Base-by-base conservation (phyloP, 148 eudicot species). In the Nyssa sinensis region DNA sequence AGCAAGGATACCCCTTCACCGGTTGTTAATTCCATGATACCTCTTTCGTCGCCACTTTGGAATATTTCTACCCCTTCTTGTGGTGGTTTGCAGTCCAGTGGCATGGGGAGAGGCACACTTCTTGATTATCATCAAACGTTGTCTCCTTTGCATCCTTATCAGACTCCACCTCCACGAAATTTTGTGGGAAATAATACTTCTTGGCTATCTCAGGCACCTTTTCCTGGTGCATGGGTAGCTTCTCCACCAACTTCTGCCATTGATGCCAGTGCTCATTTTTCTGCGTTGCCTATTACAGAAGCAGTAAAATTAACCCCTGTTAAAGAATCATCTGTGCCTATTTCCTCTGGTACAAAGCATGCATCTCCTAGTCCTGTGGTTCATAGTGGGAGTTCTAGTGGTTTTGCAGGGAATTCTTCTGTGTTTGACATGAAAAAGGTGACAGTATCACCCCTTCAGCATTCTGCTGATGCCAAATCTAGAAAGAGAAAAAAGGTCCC, bases 31-130 rank as follows among this genome's bases (percentile, higher is more conserved):
- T 88, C 90, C 21, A 81, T 88, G 59, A 82, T 89, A 31, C 93
- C 98, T 62, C 79, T 87, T 68, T 89, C 98, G 19, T 95, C 99
- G 7, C 98, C 99, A 3, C 89, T 93, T 76, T 95, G 98, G 99
- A 93, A 79, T 77, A 72, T 83, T 41, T 67, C 93, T 64, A 93
- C 94, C 35, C 91, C 98, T n/a, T 37, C 44, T 37, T 78, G 76
- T 71, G 92, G 85, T 84, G 78, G 73, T 61, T 78, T 86, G 64
- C 84, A 84, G 30, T 73, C 91, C 34, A 75, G 73, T 80, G 78
- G 84, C 74, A 51, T 81, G 76, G 80, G 72, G 39, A 90, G 90
- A 83, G 81, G 85, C 30, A 62, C 80, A 53, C 47, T 84, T 59
- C 51, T 82, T 79, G 96, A 91, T 83, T 84, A 79, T 81, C 89